These are phyloP conservation scores for Darksidea phi DNA, from an alignment of 495 filamentous ascomycete genomes.

Conservation along the genomic window DNA sequence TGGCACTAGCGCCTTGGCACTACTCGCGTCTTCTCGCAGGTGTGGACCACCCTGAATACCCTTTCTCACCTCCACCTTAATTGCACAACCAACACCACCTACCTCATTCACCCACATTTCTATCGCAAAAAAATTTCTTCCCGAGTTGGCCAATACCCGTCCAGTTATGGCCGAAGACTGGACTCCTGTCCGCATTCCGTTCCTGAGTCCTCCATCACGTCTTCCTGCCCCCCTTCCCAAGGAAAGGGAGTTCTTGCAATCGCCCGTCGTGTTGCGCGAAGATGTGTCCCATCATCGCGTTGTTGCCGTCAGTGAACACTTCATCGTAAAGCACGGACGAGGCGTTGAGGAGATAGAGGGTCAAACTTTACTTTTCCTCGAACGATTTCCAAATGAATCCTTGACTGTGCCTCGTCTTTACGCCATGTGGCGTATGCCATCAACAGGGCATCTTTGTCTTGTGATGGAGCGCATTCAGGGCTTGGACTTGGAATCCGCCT, in stretches of 20 bases:
- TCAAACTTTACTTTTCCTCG: conserved; percentile 13
- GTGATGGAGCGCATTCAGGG: conserved; percentile 13
- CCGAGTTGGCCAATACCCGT: neutral
- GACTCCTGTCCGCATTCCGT: conserved; percentile 11
- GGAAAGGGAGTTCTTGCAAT: conserved; percentile 4
- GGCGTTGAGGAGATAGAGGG: conserved; percentile 12
- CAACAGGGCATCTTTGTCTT: conserved; percentile 16
- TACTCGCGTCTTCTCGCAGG: too few relatives aligned
- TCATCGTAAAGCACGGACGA: conserved; percentile 12
- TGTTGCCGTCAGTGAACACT: conserved; percentile 13
- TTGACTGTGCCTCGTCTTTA: conserved; percentile 16
- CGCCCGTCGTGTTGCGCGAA: conserved; percentile 1
- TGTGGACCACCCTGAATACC: too few relatives aligned
- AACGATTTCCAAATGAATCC: conserved; percentile 2
- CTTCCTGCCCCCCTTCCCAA: conserved; percentile 13
- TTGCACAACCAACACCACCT: too few relatives aligned
- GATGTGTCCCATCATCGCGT: conserved; percentile 15
- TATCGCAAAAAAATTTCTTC: too few relatives aligned
- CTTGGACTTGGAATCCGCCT: conserved; percentile 6
- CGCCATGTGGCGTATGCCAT: conserved; percentile 19
- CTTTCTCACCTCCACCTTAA: too few relatives aligned
- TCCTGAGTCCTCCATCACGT: conserved; percentile 7
- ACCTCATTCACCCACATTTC: too few relatives aligned
- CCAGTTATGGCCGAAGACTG: conserved; percentile 9
- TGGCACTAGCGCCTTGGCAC: too few relatives aligned